Conservation (phyloP, 495 filamentous ascomycete genomes). For the Bryoglossum gracile region DNA sequence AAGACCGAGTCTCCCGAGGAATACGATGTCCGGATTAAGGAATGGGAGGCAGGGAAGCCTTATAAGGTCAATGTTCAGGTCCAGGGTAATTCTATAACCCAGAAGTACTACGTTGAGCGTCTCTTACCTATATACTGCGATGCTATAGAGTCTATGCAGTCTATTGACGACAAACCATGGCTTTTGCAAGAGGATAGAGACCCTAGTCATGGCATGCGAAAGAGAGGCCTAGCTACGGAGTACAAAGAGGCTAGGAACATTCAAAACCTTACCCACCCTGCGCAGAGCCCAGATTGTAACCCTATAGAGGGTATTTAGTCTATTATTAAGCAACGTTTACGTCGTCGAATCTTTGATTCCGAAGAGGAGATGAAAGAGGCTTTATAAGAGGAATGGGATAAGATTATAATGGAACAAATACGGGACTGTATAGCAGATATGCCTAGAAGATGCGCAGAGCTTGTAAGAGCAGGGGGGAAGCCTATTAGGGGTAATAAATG, state of each 20-base stretch:
- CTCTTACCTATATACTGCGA: slow-evolving; percentile 7
- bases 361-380: slow-evolving; percentile 9
- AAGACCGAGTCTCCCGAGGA: slow-evolving; percentile 1
- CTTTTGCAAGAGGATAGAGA: slow-evolving; percentile 15
- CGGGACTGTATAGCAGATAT: too few species aligned
- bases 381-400: too few species aligned
- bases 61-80: slow-evolving; percentile 2
- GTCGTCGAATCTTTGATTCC: slow-evolving; percentile 1
- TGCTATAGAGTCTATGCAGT: background rate
- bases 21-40: background rate
- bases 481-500: too few species aligned
- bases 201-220: slow-evolving; percentile 3
- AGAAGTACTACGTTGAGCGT: slow-evolving; percentile 13
- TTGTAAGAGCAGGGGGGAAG: too few species aligned
- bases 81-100: slow-evolving; percentile 13
- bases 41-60: slow-evolving; percentile 7
- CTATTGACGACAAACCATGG: background rate
- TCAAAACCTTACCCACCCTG: background rate
- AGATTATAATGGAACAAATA: too few species aligned
- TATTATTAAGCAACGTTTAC: slow-evolving; percentile 12
- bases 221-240: slow-evolving; percentile 2
- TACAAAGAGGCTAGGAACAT: background rate
- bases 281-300: slow-evolving; percentile 9
- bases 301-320: slow-evolving; percentile 10
- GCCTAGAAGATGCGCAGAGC: too few species aligned